Conservation (phyloP, 2,329 filamentous ascomycete genomes). For the Aspergillus niger region DNA sequence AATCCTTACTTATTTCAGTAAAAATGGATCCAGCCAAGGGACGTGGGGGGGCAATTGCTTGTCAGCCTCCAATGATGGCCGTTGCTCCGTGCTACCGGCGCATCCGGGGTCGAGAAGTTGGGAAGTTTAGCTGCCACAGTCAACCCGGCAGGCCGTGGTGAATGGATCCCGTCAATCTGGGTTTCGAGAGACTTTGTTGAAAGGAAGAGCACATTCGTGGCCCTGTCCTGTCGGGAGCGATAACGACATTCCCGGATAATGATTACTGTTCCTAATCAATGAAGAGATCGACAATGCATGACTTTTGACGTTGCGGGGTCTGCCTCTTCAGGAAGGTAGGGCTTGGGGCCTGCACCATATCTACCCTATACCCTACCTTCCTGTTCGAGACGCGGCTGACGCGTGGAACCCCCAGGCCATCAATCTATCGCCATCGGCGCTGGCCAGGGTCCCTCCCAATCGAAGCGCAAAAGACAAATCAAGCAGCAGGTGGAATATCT, state of each 20-base stretch:
- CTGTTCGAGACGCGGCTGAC: slow-evolving; percentile 27
- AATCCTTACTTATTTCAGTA: slow-evolving; percentile 1
- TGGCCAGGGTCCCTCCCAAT: neutral
- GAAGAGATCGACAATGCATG: slow-evolving; percentile 2
- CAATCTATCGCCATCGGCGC: slow-evolving; percentile 4
- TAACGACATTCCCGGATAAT: neutral
- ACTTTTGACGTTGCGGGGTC: slow-evolving; percentile 6
- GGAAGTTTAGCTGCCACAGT: neutral
- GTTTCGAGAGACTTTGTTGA: too few relatives aligned
- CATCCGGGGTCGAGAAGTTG: neutral
- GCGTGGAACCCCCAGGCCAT: slow-evolving; percentile 16
- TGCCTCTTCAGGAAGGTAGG: slow-evolving; percentile 20
- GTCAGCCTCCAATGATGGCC: slow-evolving; percentile 1
- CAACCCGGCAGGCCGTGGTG: too few relatives aligned
- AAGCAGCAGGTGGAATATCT: neutral
- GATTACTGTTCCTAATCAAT: neutral
- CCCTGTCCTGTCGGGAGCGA: neutral
- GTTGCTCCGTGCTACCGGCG: slow-evolving; percentile 1
- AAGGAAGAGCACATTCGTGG: neutral
- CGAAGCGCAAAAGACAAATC: neutral
- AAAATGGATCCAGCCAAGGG: slow-evolving; percentile 1
- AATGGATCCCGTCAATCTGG: too few relatives aligned
- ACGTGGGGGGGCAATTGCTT: neutral
- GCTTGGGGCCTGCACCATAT: slow-evolving; percentile 9
- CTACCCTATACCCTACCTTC: slow-evolving; percentile 34